Evolutionary conservation across 768 basidiomycete genomes (phyloP), one percentile per base, ranked within the genome.

Genomic region (Termitomyces sp.): DNA sequence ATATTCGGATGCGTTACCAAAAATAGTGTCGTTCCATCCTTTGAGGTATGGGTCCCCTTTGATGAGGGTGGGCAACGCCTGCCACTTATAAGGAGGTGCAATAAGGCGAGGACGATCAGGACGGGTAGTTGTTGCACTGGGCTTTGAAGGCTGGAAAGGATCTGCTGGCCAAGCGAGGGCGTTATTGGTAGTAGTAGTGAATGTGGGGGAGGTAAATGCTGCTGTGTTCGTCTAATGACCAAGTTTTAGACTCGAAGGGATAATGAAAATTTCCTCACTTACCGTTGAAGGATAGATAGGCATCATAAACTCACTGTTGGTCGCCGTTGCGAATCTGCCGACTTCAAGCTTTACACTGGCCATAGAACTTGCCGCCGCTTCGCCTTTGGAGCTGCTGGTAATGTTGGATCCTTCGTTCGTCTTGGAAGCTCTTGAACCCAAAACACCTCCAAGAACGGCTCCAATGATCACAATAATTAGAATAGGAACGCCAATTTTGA

Each of bases 1-100:
- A 69, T 89, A 94, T n/a, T 79, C 75, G 0, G 91, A 84, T 14
- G 95, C 97, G 74, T 98, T 98, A 56, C 73, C 79, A 65, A 98
- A 91, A 71, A 98, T 98, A 50, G 92, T 90, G 29, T 81, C 80
- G 73, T 99, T 97, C 96, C 96, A 98, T 61, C 75, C 79, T 60
- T 82, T 77, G 68, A 98, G 81, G 77, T 99, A 98, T 4, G 92
- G 86, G 71, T 98, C 94, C 56, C 78, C 83, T 57, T 80, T 74
- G 69, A 98, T 96, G 66, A 97, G 81, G 29, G 71, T 70, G 5
- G 89, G 86, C 31, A 99, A 85, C 12, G 86, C 91, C 15, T 81
- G 73, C 96, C 97, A 98, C 74, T 94, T 95, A 82, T 94, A 95
- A 10, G 81, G 67, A 29, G 96, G 94, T 15, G 96, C 97, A 66